A percentile compares a stretch with the other conserved stretches of the same genome.
Conservation (phyloP, 2,329 filamentous ascomycete genomes). For the Sphaceloma murrayae region DNA sequence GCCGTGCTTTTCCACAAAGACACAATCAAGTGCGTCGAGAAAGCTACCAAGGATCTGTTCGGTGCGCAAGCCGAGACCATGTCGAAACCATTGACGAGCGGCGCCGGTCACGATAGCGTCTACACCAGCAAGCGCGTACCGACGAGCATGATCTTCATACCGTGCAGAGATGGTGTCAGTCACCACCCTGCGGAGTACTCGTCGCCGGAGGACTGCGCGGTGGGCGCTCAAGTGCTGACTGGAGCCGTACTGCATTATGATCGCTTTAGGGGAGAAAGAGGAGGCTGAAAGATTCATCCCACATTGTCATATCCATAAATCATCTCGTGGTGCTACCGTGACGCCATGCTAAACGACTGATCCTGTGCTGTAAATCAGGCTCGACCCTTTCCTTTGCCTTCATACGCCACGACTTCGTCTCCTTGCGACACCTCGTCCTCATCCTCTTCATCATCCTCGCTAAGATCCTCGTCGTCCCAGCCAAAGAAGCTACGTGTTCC, state of each 20-base stretch:
- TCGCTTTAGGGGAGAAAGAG: slow-evolving; percentile 32
- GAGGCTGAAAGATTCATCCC: too few relatives aligned
- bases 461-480: slow-evolving; percentile 55
- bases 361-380: too few relatives aligned
- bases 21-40: slow-evolving; percentile 56
- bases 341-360: slow-evolving; percentile 7
- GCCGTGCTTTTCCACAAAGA: slow-evolving; percentile 57
- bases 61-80: slow-evolving; percentile 42
- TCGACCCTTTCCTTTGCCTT: slow-evolving; percentile 32
- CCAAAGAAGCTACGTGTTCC: slow-evolving; percentile 53
- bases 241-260: slow-evolving; percentile 44
- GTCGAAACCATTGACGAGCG: slow-evolving; percentile 47
- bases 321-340: too few relatives aligned
- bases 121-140: slow-evolving; percentile 37
- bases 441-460: slow-evolving; percentile 39
- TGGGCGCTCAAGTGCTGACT: slow-evolving; percentile 41
- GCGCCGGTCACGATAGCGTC: slow-evolving; percentile 54
- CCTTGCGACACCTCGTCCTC: slow-evolving; percentile 20
- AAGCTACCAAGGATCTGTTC: slow-evolving; percentile 49
- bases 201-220: slow-evolving; percentile 37
- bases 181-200: slow-evolving; percentile 41
- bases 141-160: slow-evolving; percentile 42
- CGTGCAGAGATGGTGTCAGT: slow-evolving; percentile 39
- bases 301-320: too few relatives aligned
- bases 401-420: slow-evolving; percentile 18